Conservation (phyloP, 768 basidiomycete species). For the Coprinopsis strossmayeri region DNA sequence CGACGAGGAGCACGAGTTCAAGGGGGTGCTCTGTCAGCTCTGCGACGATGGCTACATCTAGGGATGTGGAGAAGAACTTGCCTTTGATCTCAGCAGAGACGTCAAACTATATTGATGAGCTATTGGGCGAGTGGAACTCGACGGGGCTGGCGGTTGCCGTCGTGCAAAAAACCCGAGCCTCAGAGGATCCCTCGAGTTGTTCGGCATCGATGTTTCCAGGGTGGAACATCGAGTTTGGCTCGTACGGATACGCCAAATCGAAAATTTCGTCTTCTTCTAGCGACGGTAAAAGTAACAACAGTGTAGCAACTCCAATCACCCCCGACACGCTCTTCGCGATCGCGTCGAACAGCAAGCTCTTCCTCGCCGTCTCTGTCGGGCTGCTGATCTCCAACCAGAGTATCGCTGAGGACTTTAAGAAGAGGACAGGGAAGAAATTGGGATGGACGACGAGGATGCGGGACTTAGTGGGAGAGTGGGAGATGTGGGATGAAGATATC, state of each 20-base stretch:
- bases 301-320: slow-evolving; percentile 28
- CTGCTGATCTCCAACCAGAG: slow-evolving; percentile 32
- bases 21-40: too few relatives aligned
- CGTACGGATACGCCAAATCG: slow-evolving; percentile 28
- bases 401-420: slow-evolving; percentile 17
- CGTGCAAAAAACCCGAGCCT: slow-evolving; percentile 19
- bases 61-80: too few relatives aligned
- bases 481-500: slow-evolving; percentile 30
- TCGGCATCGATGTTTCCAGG: slow-evolving; percentile 14
- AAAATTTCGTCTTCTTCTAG: slow-evolving; percentile 19
- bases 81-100: too few relatives aligned
- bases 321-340: slow-evolving; percentile 39
- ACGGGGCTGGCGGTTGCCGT: slow-evolving; percentile 35
- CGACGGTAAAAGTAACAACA: too few relatives aligned
- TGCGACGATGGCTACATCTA: too few relatives aligned
- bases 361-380: slow-evolving; percentile 31
- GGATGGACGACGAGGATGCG: slow-evolving; percentile 31
- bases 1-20: too few relatives aligned
- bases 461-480: slow-evolving; percentile 35
- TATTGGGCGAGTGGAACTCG: slow-evolving; percentile 33
- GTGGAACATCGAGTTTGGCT: slow-evolving; percentile 33
- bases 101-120: too few relatives aligned
- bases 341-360: slow-evolving; percentile 39
- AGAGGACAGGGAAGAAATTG: slow-evolving; percentile 18
- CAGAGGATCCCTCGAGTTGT: too few relatives aligned